Percentiles rank a stretch among this genome's conserved stretches.
Conservation (phyloP, 441 rosid species). For the Populus tomentosa region DNA sequence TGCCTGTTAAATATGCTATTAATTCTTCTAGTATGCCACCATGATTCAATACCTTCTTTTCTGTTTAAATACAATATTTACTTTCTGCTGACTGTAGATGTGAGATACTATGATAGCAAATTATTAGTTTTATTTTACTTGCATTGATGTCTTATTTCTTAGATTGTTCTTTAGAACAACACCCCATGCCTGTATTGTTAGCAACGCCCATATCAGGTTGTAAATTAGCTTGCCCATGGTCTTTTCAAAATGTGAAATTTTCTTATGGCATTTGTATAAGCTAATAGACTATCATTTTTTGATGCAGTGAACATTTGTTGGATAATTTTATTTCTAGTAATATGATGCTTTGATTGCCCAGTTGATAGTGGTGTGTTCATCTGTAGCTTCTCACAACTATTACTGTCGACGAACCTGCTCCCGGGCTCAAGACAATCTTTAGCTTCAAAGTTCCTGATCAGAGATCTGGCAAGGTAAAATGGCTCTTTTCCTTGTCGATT, state of each 20-base stretch:
- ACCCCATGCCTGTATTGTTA: background rate
- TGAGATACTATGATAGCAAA: background rate
- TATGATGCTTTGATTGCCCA: background rate
- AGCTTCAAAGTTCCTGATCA: conserved; percentile 87
- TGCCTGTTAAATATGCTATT: background rate
- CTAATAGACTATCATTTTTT: background rate
- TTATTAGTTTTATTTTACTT: background rate
- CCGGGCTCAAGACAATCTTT: conserved; percentile 79
- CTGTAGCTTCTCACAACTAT: conserved; percentile 74
- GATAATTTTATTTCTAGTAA: background rate
- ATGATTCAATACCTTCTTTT: background rate
- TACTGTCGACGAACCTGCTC: conserved; percentile 79
- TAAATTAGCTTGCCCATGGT: background rate
- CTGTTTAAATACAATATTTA: background rate
- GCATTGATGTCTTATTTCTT: background rate
- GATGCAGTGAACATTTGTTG: background rate
- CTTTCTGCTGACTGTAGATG: background rate
- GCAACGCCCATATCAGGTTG: background rate
- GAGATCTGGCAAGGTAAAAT: conserved; percentile 82
- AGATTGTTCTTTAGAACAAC: background rate
- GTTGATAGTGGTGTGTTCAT: background rate
- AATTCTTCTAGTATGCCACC: background rate
- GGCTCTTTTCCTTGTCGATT: background rate
- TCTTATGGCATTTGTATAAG: background rate
- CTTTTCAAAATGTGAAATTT: background rate